Evolutionary conservation across 139 green algal genomes (phyloP).

Genomic region (Monoraphidium neglectum): DNA sequence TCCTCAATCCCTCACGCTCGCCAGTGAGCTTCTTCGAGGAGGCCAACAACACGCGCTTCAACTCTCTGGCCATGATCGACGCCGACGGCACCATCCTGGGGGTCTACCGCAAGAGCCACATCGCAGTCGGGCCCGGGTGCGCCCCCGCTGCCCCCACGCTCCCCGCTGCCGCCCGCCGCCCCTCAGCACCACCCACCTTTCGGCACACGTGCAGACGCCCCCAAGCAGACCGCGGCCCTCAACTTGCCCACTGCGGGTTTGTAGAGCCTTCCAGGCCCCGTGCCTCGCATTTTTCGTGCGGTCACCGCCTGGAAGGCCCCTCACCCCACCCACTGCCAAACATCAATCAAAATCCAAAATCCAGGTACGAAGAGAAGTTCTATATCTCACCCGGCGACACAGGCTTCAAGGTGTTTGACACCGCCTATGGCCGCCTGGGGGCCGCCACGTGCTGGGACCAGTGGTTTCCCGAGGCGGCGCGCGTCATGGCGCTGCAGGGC

Average conservation of each 20-base stretch:
- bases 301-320: no score
- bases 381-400: slow-evolving; percentile 81
- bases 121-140: slow-evolving; percentile 69
- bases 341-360: no score
- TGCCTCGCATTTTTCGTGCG: no score
- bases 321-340: no score
- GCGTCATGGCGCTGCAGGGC: slow-evolving; percentile 57
- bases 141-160: no score
- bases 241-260: no score
- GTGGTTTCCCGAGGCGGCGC: slow-evolving; percentile 76
- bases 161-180: no score
- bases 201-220: no score
- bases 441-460: slow-evolving; percentile 80
- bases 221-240: no score
- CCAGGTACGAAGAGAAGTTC: slow-evolving; percentile 78
- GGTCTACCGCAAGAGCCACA: slow-evolving; percentile 78
- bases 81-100: slow-evolving; percentile 58
- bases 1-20: no score
- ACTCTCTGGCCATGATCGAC: slow-evolving; percentile 67
- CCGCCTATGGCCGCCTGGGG: slow-evolving; percentile 53
- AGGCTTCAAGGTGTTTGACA: slow-evolving; percentile 69
- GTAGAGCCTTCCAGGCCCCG: no score
- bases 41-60: slow-evolving; percentile 65
- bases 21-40: slow-evolving; percentile 75
- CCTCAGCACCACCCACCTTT: no score